Base-by-base conservation (phyloP, 345 rosid species). In the Diplotaxis tenuifolia region DNA sequence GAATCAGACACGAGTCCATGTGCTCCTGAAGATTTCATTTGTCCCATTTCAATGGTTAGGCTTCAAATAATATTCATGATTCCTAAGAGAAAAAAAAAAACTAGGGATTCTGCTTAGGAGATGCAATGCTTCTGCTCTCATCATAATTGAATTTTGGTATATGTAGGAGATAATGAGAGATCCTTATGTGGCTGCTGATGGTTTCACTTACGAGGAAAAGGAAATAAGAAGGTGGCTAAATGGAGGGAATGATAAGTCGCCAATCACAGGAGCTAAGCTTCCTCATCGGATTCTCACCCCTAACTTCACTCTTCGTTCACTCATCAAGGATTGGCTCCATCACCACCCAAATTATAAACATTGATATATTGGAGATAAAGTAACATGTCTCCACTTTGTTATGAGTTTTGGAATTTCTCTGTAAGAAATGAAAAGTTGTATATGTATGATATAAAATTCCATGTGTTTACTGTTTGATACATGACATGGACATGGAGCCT, bases 141-240 rank as follows among this genome's bases (percentile, higher is more conserved):
- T 22, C 20, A 62, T 14, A 7, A 14, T 10, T 14, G 12, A 3
- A 18, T 21, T 16, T 66, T 32, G 16, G 16, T 40, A n/a, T 15
- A 56, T 80, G 74, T 84, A 92, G 98, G 91, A 74, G 32, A 73
- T 89, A 4, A 87, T 92, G 94, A 61, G 6, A 71, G 86, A 92
- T 64, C 98, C 96, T 0, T 74, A 71, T 47, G 79, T 89, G 2
- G 96, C 98, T 11, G 96, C 96, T 0, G 98, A 89, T 64, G 98
- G 98, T 10, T 72, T 18, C 73, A 89, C 92, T 0, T 92, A 92
- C 31, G 96, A 89, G 67, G 81, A 70, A 64, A 82, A 85, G 40
- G 81, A 78, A 5, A 32, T 92, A 68, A 75, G 38, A 61, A 78
- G 71, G 18, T 87, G 92, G 92, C 79, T 92, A 25, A 77, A 69